Percentiles rank a stretch among this genome's conserved stretches.
These are phyloP conservation scores for Didymellaceae sp. DNA, from an alignment of 2,329 filamentous ascomycete genomes.

Conservation along the genomic window DNA sequence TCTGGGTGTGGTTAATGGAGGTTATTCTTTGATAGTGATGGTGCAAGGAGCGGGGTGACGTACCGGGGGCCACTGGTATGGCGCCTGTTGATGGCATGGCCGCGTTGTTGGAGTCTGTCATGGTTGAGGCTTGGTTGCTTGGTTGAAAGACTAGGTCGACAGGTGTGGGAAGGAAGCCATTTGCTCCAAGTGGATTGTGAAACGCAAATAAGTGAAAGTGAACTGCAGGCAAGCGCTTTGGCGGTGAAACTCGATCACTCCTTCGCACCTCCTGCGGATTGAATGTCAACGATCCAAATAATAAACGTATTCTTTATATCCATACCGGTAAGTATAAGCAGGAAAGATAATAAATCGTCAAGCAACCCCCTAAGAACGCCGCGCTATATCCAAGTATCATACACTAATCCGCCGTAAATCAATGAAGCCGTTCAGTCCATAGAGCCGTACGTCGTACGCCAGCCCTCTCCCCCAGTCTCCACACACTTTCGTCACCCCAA, in stretches of 20 bases:
- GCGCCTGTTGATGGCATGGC: not conserved
- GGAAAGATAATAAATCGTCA: not conserved
- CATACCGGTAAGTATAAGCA: not conserved
- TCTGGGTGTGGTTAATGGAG: constrained; percentile 14
- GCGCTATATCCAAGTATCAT: constrained; percentile 5
- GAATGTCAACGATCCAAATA: not conserved
- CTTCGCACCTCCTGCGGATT: not conserved
- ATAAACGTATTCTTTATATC: not conserved
- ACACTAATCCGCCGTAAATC: not conserved
- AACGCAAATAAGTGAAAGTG: not conserved
- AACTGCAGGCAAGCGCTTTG: too few relatives aligned
- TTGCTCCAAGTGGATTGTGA: too few relatives aligned
- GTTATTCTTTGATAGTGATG: too few relatives aligned
- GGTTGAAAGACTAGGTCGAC: too few relatives aligned
- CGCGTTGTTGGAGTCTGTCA: not conserved
- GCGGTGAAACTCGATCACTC: not conserved
- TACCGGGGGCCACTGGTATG: constrained; percentile 4
- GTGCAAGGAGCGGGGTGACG: too few relatives aligned
- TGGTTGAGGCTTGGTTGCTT: not conserved
- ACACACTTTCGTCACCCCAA: not conserved
- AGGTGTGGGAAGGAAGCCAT: too few relatives aligned
- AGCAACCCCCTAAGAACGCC: constrained; percentile 4
- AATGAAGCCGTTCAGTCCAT: not conserved
- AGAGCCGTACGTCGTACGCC: constrained; percentile 14
- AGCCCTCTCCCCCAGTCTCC: not conserved